These are phyloP conservation scores for Lachnellula arida DNA, from an alignment of 2,329 filamentous ascomycete genomes.

Conservation along the genomic window DNA sequence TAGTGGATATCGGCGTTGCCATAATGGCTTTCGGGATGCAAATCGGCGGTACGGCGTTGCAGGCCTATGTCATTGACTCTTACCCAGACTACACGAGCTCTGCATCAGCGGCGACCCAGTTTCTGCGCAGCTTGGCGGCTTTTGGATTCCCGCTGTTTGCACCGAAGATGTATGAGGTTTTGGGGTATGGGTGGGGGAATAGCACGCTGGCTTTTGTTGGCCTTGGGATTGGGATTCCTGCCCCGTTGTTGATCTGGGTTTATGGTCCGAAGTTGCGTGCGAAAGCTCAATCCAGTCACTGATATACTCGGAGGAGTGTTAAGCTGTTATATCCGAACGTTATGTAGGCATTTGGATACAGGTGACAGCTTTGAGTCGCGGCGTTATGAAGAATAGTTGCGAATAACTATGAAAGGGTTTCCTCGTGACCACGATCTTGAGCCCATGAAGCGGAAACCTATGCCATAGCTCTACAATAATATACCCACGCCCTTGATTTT, in stretches of 20 bases:
- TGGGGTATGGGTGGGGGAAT: conserved; percentile 34
- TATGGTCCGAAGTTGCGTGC: conserved; percentile 32
- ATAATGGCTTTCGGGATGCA: conserved; percentile 44
- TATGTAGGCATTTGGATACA: too few relatives aligned
- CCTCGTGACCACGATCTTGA: too few relatives aligned
- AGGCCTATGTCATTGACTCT: conserved; percentile 50
- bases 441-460: too few relatives aligned
- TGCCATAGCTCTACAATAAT: too few relatives aligned
- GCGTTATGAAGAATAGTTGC: too few relatives aligned
- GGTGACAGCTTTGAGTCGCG: too few relatives aligned
- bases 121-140: conserved; percentile 18
- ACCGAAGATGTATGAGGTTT: conserved; percentile 25
- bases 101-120: conserved; percentile 35
- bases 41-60: conserved; percentile 5
- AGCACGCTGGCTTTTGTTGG: conserved; percentile 36
- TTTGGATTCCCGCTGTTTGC: conserved; percentile 33
- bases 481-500: too few relatives aligned
- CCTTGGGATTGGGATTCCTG: conserved; percentile 44
- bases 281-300: background rate
- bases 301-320: background rate
- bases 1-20: conserved; percentile 48
- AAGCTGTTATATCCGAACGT: too few relatives aligned
- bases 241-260: conserved; percentile 39
- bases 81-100: conserved; percentile 29
- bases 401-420: too few relatives aligned